phyloP scores from a whole-genome alignment of 371 early-diverging fungal species.

The Fennellomyces sp. region DNA sequence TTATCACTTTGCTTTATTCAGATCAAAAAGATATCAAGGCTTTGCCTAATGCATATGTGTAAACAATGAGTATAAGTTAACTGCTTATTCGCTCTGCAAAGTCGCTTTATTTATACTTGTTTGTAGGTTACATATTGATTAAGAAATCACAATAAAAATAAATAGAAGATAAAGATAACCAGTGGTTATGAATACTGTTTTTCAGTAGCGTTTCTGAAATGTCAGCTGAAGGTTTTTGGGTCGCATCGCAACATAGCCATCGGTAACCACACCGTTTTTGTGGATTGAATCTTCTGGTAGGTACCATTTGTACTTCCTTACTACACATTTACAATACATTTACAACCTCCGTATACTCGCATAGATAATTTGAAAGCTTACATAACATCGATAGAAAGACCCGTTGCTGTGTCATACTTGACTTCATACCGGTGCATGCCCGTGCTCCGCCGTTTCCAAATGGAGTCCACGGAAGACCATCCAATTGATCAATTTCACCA shows the following conservation, averaged over 20 bases:
- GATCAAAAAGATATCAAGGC: too few species aligned
- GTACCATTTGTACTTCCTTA: conserved; percentile 17
- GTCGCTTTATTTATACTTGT: too few species aligned
- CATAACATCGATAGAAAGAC: conserved; percentile 7
- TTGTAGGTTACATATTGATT: too few species aligned
- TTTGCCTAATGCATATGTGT: too few species aligned
- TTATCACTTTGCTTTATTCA: too few species aligned
- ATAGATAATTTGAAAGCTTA: not conserved
- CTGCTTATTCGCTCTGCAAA: too few species aligned
- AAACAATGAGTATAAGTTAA: too few species aligned
- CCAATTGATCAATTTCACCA: conserved; percentile 18
- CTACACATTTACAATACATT: conserved; percentile 7
- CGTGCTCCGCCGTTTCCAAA: too few species aligned
- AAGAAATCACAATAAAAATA: too few species aligned
- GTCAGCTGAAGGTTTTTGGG: not conserved
- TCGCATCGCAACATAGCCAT: not conserved
- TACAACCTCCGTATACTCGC: not conserved
- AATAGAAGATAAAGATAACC: too few species aligned
- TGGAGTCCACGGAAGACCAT: too few species aligned
- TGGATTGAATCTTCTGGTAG: conserved; percentile 12
- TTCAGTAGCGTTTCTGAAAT: conserved; percentile 4
- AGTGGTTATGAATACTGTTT: too few species aligned
- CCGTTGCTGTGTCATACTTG: conserved; percentile 7
- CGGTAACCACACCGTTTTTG: not conserved
- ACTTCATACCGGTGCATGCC: not conserved